A percentile compares a stretch with the other conserved stretches of the same genome.
Conservation (phyloP, 768 basidiomycete species). For the Russula foetens region DNA sequence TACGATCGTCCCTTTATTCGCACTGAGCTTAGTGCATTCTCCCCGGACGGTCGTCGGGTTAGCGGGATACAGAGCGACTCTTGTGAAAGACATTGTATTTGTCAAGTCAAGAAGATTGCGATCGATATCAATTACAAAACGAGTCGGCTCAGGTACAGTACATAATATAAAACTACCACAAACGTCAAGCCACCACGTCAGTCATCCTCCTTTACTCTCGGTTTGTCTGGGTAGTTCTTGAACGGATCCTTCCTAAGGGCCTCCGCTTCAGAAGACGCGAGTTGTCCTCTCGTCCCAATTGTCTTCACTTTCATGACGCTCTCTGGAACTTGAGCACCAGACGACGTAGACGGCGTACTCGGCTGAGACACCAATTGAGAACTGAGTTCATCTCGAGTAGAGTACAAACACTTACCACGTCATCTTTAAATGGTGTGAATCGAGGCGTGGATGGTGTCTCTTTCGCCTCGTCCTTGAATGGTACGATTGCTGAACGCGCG, state of each 20-base stretch:
- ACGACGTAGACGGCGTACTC: slow-evolving; percentile 26
- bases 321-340: slow-evolving; percentile 33
- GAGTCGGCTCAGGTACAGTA: neutral
- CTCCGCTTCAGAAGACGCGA: slow-evolving; percentile 58
- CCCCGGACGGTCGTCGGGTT: slow-evolving; percentile 65
- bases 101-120: neutral
- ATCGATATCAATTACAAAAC: slow-evolving; percentile 8
- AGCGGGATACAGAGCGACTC: slow-evolving; percentile 49
- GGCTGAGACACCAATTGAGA: slow-evolving; percentile 24
- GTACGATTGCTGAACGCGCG: slow-evolving; percentile 23
- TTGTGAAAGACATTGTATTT: slow-evolving; percentile 41
- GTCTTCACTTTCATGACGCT: slow-evolving; percentile 63
- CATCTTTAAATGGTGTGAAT: slow-evolving; percentile 69
- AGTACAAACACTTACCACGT: slow-evolving; percentile 36
- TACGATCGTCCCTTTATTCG: slow-evolving; percentile 70
- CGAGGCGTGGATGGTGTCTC: slow-evolving; percentile 40
- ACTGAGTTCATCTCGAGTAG: slow-evolving; percentile 8
- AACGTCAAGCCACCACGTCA: neutral
- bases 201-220: neutral
- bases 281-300: slow-evolving; percentile 32
- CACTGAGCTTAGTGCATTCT: slow-evolving; percentile 61
- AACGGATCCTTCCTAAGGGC: slow-evolving; percentile 71
- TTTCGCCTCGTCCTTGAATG: slow-evolving; percentile 24
- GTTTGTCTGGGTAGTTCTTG: slow-evolving; percentile 53
- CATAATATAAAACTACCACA: neutral